A percentile compares a stretch with the other conserved stretches of the same genome.
phyloP scores from a whole-genome alignment of 495 filamentous ascomycete genomes.

The Penicillium macrosclerotiorum region DNA sequence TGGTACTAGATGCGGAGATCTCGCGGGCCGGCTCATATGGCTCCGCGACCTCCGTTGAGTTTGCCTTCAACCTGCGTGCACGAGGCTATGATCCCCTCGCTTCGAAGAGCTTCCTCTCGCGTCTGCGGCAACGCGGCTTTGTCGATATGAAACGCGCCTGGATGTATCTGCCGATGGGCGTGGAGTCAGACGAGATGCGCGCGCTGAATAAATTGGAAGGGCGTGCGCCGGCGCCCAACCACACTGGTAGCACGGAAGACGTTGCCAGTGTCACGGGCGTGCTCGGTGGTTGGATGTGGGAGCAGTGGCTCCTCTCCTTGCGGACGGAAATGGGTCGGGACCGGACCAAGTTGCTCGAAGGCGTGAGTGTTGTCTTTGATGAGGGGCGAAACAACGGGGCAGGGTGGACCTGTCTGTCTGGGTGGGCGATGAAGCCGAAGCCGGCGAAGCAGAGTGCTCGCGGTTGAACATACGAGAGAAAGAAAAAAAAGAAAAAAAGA shows the following conservation, averaged over 20 bases:
- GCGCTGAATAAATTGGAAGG: slow-evolving; percentile 47
- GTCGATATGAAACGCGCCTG: slow-evolving; percentile 79
- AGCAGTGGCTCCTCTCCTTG: slow-evolving; percentile 89
- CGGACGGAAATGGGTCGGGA: slow-evolving; percentile 78
- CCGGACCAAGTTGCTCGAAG: slow-evolving; percentile 64
- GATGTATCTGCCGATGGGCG: slow-evolving; percentile 86
- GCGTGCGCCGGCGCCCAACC: slow-evolving; percentile 61
- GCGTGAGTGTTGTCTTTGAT: slow-evolving; percentile 75
- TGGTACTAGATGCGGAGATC: slow-evolving; percentile 82
- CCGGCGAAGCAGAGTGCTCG: slow-evolving; percentile 19
- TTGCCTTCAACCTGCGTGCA: slow-evolving; percentile 81
- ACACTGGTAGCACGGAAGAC: slow-evolving; percentile 71
- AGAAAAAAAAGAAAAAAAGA: too few species aligned
- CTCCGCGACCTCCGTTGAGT: slow-evolving; percentile 80
- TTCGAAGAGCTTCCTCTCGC: slow-evolving; percentile 72
- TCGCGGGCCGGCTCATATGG: slow-evolving; percentile 75
- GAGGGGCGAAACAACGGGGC: slow-evolving; percentile 77
- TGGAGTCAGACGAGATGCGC: slow-evolving; percentile 54
- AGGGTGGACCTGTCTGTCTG: slow-evolving; percentile 82
- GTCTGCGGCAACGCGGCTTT: slow-evolving; percentile 74
- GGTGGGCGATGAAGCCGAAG: slow-evolving; percentile 84
- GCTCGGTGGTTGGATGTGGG: slow-evolving; percentile 89
- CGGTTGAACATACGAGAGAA: background rate
- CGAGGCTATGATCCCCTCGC: slow-evolving; percentile 84
- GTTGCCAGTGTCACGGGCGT: slow-evolving; percentile 74